Evolutionary conservation across 306 rosid genomes (phyloP).

Genomic region (Trifolium pratense): DNA sequence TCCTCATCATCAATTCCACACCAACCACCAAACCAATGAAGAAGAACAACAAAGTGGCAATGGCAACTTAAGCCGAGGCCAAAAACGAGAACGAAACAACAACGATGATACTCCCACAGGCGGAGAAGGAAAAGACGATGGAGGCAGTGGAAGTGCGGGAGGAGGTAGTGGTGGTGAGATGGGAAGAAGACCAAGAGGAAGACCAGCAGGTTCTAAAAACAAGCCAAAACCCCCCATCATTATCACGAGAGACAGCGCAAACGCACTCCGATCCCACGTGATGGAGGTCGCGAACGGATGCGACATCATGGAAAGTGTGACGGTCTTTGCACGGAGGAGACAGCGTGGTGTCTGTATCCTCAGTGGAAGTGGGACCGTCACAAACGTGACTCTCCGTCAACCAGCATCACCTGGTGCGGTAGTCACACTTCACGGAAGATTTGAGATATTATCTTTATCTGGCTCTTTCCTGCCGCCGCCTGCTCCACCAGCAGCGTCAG

Average conservation of each 20-base stretch:
- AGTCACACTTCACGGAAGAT: constrained; percentile 83
- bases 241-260: constrained; percentile 89
- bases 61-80: constrained; percentile 52
- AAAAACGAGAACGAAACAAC: constrained; percentile 69
- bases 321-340: constrained; percentile 70
- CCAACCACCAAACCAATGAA: constrained; percentile 54
- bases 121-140: constrained; percentile 27
- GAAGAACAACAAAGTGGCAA: constrained; percentile 59
- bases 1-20: constrained; percentile 73
- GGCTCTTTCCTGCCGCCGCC: constrained; percentile 97
- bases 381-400: constrained; percentile 84
- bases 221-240: constrained; percentile 93
- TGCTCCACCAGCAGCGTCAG: constrained; percentile 75
- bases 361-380: constrained; percentile 86
- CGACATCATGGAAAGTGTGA: constrained; percentile 82
- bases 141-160: constrained; percentile 28
- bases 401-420: constrained; percentile 87
- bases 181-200: constrained; percentile 73
- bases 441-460: constrained; percentile 79
- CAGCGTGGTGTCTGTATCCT: constrained; percentile 88
- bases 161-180: constrained; percentile 53
- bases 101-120: constrained; percentile 35
- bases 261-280: constrained; percentile 86
- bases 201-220: constrained; percentile 90
- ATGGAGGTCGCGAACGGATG: constrained; percentile 81